A percentile compares a stretch with the other conserved stretches of the same genome.
These are phyloP conservation scores for Emergomyces orientalis DNA, from an alignment of 2,329 filamentous ascomycete genomes.

Conservation along the genomic window DNA sequence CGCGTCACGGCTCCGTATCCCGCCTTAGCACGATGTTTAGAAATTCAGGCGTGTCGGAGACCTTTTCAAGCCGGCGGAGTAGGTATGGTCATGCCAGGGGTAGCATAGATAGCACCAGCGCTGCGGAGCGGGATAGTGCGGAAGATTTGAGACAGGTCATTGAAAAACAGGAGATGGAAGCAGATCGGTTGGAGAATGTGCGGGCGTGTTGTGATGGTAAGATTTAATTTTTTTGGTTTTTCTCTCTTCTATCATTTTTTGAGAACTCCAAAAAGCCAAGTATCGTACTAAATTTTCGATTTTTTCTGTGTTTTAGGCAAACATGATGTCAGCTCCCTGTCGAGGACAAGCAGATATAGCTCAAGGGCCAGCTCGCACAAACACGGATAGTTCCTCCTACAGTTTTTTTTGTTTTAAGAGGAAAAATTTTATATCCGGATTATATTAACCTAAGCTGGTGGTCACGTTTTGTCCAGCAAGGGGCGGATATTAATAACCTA, in stretches of 20 bases:
- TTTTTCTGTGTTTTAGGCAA: conserved; percentile 46
- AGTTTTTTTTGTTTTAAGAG: too few species aligned
- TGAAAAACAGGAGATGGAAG: conserved; percentile 55
- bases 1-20: conserved; percentile 37
- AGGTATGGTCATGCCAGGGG: conserved; percentile 27
- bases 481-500: conserved; percentile 4
- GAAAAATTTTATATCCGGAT: neutral
- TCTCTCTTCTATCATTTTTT: neutral
- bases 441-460: neutral
- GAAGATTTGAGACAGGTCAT: conserved; percentile 75
- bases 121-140: conserved; percentile 57
- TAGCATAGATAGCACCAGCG: conserved; percentile 32
- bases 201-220: conserved; percentile 94
- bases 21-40: conserved; percentile 42
- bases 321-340: conserved; percentile 54
- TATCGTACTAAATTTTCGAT: conserved; percentile 13
- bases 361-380: conserved; percentile 30
- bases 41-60: conserved; percentile 39
- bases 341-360: conserved; percentile 35
- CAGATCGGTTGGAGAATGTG: conserved; percentile 83
- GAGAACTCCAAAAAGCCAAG: neutral
- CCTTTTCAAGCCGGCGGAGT: conserved; percentile 42
- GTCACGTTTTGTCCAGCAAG: conserved; percentile 1
- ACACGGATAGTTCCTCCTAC: conserved; percentile 22
- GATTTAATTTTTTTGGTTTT: conserved; percentile 27